Evolutionary conservation across 495 filamentous ascomycete genomes (phyloP), one percentile per base, ranked within the genome.

Genomic region (Apiosordaria backusii): DNA sequence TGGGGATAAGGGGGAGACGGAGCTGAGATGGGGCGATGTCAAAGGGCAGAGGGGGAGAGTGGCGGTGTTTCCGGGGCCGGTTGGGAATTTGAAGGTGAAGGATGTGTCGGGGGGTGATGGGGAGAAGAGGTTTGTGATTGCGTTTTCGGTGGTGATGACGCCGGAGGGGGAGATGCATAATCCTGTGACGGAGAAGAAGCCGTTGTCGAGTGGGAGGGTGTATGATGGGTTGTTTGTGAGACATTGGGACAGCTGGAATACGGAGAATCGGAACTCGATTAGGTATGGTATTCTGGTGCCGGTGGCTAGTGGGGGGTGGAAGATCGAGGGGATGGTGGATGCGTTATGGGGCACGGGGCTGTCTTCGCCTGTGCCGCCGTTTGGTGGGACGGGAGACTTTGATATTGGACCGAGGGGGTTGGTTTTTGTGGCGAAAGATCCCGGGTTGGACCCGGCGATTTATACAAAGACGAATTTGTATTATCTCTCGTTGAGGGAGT

Each of bases 391-490:
- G 23, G 77, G 77, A 27, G 85, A 89, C 72, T 90, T 82, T 63
- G 86, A 84, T 68, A 83, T 87, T 65, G 77, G 79, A 57, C 74
- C 78, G 52, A 77, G 72, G 61, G 85, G 85, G 2, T 81, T 97
- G 64, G 87, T 90, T 1, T 97, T 97, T 75, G 86, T 96, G 27
- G 87, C 93, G 0, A 96, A 92, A 70, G 92, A 96, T 70, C 93
- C 93, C 0, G 82, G 83, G 6, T 72, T 95, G 4, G 87, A 92
- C 68, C 87, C 88, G 4, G 93, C 94, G 0, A 83, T 86, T 15
- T 88, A 95, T 77, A 97, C 94, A 4, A 90, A 92, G 67, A 89
- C 88, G 45, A 87, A 91, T 63, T 78, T 92, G 25, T 93, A 92
- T 74, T 88, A 88, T 67, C 83, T 92, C 6, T 84, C 89, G 1